phyloP scores from a whole-genome alignment of 2,329 filamentous ascomycete species.

The Neonectria punicea region DNA sequence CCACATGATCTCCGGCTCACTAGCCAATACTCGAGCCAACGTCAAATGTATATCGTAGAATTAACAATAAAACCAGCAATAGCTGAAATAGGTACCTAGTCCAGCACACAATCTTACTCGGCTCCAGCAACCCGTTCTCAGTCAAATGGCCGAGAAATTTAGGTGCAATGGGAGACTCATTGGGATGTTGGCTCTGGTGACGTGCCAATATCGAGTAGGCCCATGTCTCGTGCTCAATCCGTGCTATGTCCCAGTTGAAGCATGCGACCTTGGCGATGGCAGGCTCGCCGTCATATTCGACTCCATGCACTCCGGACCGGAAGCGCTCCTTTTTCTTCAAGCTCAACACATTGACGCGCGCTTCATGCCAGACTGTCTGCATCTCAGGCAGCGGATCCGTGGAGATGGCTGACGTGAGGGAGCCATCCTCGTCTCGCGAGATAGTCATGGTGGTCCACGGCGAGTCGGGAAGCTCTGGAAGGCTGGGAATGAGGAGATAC shows the following conservation, averaged over 20 bases:
- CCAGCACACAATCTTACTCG: too few relatives aligned
- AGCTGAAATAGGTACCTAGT: too few relatives aligned
- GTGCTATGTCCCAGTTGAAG: constrained; percentile 47
- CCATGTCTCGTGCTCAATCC: constrained; percentile 45
- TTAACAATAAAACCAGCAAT: too few relatives aligned
- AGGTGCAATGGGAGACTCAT: constrained; percentile 43
- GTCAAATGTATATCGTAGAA: too few relatives aligned
- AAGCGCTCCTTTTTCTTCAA: constrained; percentile 35
- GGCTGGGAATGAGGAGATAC: constrained; percentile 44
- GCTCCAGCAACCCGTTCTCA: constrained; percentile 40
- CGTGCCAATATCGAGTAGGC: constrained; percentile 35
- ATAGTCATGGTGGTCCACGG: constrained; percentile 34
- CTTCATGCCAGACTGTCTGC: constrained; percentile 37
- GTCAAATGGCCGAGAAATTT: constrained; percentile 49
- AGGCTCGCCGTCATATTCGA: constrained; percentile 25
- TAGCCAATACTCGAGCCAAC: too few relatives aligned
- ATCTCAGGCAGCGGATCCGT: constrained; percentile 4
- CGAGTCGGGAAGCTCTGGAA: constrained; percentile 41
- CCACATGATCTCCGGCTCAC: too few relatives aligned
- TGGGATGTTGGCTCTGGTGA: constrained; percentile 1
- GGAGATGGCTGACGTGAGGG: background rate
- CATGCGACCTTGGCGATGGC: constrained; percentile 47
- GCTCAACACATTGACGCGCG: constrained; percentile 39
- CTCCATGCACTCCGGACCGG: constrained; percentile 36
- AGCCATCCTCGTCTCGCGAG: background rate